phyloP scores from a whole-genome alignment of 345 rosid genomes.

The Cardamine chenopodiifolia region DNA sequence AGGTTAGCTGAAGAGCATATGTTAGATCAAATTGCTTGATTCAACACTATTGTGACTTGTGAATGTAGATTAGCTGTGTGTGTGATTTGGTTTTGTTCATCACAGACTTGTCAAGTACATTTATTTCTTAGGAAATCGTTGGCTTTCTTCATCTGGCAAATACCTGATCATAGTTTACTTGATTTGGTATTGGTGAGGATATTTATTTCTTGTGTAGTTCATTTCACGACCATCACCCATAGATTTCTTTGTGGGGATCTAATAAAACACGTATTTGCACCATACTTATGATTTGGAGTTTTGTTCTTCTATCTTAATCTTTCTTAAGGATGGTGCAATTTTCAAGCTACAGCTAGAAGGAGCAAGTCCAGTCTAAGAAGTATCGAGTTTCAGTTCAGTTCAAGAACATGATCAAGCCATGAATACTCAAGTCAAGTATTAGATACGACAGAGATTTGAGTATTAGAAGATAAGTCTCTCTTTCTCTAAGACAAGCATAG shows the following conservation, averaged over 20 bases:
- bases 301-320: slow-evolving; percentile 38
- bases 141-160: background rate
- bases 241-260: background rate
- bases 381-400: too few species aligned
- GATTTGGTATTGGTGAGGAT: background rate
- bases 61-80: background rate
- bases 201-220: background rate
- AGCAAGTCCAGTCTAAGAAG: slow-evolving; percentile 42
- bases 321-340: slow-evolving; percentile 59
- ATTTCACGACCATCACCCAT: background rate
- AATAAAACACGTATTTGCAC: background rate
- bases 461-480: background rate
- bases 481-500: background rate
- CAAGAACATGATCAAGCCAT: slow-evolving; percentile 44
- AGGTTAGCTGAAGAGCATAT: slow-evolving; percentile 2
- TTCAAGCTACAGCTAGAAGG: slow-evolving; percentile 64
- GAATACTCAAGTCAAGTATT: background rate
- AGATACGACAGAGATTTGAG: background rate
- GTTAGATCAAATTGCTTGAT: background rate
- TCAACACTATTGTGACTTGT: background rate
- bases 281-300: background rate
- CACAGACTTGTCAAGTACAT: background rate
- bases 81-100: slow-evolving; percentile 1
- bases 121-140: background rate
- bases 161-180: background rate